Evolutionary conservation across 208 protist species (phyloP).

Genomic region (Crithidia mellificae): DNA sequence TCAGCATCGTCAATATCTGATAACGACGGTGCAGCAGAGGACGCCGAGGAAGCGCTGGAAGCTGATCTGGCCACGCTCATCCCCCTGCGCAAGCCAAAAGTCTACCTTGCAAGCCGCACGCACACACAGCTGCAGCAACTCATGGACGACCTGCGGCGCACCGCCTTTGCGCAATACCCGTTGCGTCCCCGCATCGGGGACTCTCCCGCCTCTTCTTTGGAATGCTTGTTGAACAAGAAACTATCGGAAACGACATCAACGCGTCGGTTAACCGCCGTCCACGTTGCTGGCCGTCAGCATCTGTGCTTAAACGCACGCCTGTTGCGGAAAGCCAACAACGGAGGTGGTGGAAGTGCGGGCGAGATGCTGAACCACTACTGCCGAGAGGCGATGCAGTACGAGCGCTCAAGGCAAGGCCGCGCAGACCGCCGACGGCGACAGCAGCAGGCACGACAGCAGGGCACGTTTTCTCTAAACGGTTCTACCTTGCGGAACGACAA

Average conservation of each 20-base stretch:
- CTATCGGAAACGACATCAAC: neutral
- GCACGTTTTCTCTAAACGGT: too few species aligned
- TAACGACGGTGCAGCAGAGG: constrained; percentile 11
- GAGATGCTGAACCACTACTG: constrained; percentile 93
- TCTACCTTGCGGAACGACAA: too few species aligned
- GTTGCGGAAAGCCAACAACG: constrained; percentile 11
- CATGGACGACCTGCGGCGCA: constrained; percentile 86
- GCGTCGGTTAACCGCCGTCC: constrained; percentile 59
- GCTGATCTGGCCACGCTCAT: constrained; percentile 28
- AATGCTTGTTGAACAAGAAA: too few species aligned
- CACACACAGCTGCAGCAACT: constrained; percentile 96
- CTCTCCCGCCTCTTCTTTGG: too few species aligned
- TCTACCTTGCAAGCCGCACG: constrained; percentile 94
- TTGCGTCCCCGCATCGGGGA: constrained; percentile 20
- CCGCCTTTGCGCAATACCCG: constrained; percentile 65
- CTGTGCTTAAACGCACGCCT: constrained; percentile 89
- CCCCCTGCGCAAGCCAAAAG: constrained; percentile 72
- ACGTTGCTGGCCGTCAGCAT: constrained; percentile 89
- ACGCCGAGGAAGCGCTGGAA: constrained; percentile 14
- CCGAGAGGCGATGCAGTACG: constrained; percentile 84
- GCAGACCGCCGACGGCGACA: constrained; percentile 31
- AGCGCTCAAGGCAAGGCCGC: constrained; percentile 52
- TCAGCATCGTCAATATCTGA: constrained; percentile 24
- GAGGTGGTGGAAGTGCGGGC: constrained; percentile 11
- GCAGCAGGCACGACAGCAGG: neutral